Evolutionary conservation across 768 basidiomycete genomes (phyloP).

Genomic region (Sporobolomyces roseus): DNA sequence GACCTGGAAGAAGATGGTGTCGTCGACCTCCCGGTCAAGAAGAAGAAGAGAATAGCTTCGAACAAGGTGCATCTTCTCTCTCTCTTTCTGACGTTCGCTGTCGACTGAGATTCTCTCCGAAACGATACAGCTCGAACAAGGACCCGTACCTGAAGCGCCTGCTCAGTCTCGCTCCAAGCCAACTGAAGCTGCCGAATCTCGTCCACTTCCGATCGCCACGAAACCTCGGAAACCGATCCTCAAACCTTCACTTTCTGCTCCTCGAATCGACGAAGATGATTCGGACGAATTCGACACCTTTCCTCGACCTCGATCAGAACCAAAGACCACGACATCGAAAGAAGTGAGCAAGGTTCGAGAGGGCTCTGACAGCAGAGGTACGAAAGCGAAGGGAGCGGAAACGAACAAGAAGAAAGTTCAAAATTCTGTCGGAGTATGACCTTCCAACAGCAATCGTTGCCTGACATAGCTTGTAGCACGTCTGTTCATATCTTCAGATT

Average conservation of each 20-base stretch:
- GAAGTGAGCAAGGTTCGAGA: no score
- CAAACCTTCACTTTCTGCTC: neutral
- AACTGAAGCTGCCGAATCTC: neutral
- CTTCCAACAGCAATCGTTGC: no score
- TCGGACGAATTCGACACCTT: constrained; percentile 4
- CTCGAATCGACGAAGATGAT: neutral
- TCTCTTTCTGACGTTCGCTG: no score
- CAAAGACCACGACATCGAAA: neutral
- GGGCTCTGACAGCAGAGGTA: no score
- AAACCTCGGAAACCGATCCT: constrained; percentile 7
- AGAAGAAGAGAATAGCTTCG: constrained; percentile 2
- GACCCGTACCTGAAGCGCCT: neutral
- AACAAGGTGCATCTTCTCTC: neutral
- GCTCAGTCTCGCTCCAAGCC: neutral
- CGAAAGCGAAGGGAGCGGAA: no score
- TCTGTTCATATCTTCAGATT: no score
- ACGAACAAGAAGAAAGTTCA: no score
- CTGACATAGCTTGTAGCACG: no score
- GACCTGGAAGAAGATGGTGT: neutral
- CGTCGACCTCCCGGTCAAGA: neutral
- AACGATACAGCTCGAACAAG: no score
- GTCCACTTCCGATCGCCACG: neutral
- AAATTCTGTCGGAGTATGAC: no score
- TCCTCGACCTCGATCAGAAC: neutral
- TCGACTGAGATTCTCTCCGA: no score